Conservation (phyloP, 2,329 filamentous ascomycete genomes). For the Colletotrichum incanum region DNA sequence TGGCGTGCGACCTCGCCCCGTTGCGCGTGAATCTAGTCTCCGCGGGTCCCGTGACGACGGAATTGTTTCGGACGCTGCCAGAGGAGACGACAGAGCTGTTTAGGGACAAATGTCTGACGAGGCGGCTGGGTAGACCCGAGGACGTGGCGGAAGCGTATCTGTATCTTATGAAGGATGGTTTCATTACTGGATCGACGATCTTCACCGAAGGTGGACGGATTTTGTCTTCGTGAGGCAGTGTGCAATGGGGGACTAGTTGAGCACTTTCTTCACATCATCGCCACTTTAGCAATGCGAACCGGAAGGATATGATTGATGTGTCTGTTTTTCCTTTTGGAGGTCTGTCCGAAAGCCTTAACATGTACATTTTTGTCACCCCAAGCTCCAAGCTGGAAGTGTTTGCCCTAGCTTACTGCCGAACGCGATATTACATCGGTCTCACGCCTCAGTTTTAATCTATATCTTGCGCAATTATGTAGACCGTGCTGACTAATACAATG, state of each 20-base stretch:
- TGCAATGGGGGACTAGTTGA: not conserved
- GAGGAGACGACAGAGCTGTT: not conserved
- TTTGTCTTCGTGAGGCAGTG: not conserved
- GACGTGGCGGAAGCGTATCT: constrained; percentile 62
- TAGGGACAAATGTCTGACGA: too few species aligned
- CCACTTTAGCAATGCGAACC: too few species aligned
- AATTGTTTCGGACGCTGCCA: not conserved
- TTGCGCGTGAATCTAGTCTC: constrained; percentile 28
- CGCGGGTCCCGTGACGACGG: constrained; percentile 15
- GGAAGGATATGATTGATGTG: not conserved
- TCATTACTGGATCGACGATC: constrained; percentile 54
- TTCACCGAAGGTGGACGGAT: constrained; percentile 46
- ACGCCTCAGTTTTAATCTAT: not conserved
- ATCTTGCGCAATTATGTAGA: not conserved
- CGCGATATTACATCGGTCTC: not conserved
- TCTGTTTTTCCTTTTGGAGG: not conserved
- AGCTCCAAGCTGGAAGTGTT: not conserved
- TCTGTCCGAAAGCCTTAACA: not conserved
- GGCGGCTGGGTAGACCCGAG: constrained; percentile 47
- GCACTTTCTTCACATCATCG: too few species aligned
- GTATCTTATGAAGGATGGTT: constrained; percentile 60
- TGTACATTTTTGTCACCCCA: not conserved
- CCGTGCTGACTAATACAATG: not conserved
- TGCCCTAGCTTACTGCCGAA: not conserved
- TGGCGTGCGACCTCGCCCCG: constrained; percentile 3